Evolutionary conservation across 2,329 filamentous ascomycete species (phyloP), one percentile per base, ranked within the genome.

Genomic region (Hypoxylon sp.): DNA sequence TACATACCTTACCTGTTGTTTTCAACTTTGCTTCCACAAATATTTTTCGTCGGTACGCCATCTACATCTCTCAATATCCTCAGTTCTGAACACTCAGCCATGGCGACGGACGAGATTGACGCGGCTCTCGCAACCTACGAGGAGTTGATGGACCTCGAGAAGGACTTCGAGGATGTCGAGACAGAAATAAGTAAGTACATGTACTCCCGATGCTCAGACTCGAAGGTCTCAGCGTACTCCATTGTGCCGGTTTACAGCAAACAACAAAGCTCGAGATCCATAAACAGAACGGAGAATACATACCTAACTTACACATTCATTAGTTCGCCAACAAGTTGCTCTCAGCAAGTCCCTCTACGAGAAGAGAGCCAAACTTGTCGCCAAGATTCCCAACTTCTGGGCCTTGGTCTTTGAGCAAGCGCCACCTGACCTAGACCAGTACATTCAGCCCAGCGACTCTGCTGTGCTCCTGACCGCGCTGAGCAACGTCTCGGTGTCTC

Each of bases 311-410:
- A 71, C 65, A 45, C 16, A 16, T 29, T 30, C 8, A 3, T 34
- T 75, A 94, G 92, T 94, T 75, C 90, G 91, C 75, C 85, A 91
- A 75, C 90, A 94, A 78, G 86, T 90, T 72, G 81, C 85, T 70
- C 84, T 94, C 73, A 87, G 88, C 74, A 83, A 84, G 66, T 85
- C 90, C 46, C 86, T 97, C 67, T 97, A 93, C 83, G 84, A 87
- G 74, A 92, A 91, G 81, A 93, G 95, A 77, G 84, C 87, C 70
- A 85, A 87, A 73, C 80, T 93, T 69, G 83, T 96, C 70, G 80
- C 86, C 69, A 84, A 90, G 75, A 94, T 97, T 76, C 87, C 89
- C 73, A 89, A 92, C 82, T 99, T 98, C 88, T 98, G 96, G 96
- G 85, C 92, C n/a, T 87, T 96, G 63, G 94, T 97, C 61, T 86